A percentile compares a stretch with the other conserved stretches of the same genome.
These are phyloP conservation scores for Crucibulum laeve DNA, from an alignment of 768 basidiomycete genomes.

Conservation along the genomic window DNA sequence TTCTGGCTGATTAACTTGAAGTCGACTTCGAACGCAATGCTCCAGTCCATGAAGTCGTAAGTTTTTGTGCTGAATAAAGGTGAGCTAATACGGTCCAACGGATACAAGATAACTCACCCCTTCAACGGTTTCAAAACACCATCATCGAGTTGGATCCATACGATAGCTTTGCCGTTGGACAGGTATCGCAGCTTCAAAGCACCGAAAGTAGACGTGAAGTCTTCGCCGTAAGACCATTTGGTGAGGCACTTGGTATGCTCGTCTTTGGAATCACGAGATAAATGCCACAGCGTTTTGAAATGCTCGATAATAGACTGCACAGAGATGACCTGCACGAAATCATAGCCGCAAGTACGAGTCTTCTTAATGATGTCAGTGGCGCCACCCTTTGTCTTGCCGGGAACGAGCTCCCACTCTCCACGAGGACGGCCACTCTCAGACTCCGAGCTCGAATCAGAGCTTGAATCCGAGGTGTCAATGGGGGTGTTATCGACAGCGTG, in stretches of 20 bases:
- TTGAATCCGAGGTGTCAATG: not conserved
- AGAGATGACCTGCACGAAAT: not conserved
- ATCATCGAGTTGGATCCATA: slow-evolving; percentile 5
- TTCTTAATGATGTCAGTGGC: too few species aligned
- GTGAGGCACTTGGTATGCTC: not conserved
- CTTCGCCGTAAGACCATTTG: slow-evolving; percentile 2
- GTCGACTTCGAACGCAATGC: slow-evolving; percentile 8
- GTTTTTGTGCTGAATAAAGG: not conserved
- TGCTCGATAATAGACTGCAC: not conserved
- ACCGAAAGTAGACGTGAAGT: slow-evolving; percentile 7
- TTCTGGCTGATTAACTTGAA: slow-evolving; percentile 3
- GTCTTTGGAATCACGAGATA: not conserved
- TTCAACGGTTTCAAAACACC: slow-evolving; percentile 4
- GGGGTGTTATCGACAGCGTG: not conserved
- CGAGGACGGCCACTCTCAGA: not conserved
- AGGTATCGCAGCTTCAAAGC: slow-evolving; percentile 4
- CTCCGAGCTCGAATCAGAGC: too few species aligned
- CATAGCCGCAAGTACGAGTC: not conserved
- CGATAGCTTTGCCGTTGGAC: slow-evolving; percentile 3
- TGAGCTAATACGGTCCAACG: not conserved
- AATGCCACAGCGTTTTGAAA: not conserved
- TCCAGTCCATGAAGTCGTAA: slow-evolving; percentile 6
- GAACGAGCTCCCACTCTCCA: not conserved
- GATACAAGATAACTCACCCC: not conserved
- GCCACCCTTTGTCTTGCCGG: not conserved